A percentile compares a stretch with the other conserved stretches of the same genome.
These are phyloP conservation scores for Theileria annulata DNA, from an alignment of 169 alveolate genomes.

Conservation along the genomic window DNA sequence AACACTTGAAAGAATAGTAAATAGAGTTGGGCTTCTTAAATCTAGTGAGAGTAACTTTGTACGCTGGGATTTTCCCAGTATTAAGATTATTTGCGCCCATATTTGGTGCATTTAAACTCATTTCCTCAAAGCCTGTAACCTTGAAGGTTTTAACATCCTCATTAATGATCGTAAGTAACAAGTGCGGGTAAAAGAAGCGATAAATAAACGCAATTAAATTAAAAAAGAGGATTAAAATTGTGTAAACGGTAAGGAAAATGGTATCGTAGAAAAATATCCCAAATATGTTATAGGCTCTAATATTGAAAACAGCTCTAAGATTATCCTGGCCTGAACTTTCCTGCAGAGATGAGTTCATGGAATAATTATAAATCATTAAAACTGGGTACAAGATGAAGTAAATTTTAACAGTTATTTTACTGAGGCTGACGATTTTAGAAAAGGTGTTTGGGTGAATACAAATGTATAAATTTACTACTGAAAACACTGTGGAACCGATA, in stretches of 20 bases:
- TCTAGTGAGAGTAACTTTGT: constrained; percentile 5
- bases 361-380: constrained; percentile 25
- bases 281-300: constrained; percentile 28
- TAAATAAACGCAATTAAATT: constrained; percentile 32
- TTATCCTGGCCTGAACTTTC: not conserved
- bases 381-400: constrained; percentile 32
- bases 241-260: constrained; percentile 13
- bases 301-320: constrained; percentile 34
- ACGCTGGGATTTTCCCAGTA: constrained; percentile 13
- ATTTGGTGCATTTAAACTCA: constrained; percentile 38
- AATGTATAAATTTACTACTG: constrained; percentile 54
- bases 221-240: constrained; percentile 9
- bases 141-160: constrained; percentile 16
- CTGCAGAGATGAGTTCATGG: not conserved
- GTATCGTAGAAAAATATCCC: constrained; percentile 26
- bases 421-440: constrained; percentile 16
- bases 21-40: constrained; percentile 39
- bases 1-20: constrained; percentile 15
- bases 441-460: constrained; percentile 46
- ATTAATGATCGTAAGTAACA: constrained; percentile 9
- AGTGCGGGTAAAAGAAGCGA: constrained; percentile 39
- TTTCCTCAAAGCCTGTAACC: constrained; percentile 23
- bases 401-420: constrained; percentile 8
- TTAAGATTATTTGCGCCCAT: constrained; percentile 13
- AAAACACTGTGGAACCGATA: constrained; percentile 24